A percentile compares a stretch with the other conserved stretches of the same genome.
phyloP scores from a whole-genome alignment of 2,329 filamentous ascomycete species.

The Hypoxylon sp. region DNA sequence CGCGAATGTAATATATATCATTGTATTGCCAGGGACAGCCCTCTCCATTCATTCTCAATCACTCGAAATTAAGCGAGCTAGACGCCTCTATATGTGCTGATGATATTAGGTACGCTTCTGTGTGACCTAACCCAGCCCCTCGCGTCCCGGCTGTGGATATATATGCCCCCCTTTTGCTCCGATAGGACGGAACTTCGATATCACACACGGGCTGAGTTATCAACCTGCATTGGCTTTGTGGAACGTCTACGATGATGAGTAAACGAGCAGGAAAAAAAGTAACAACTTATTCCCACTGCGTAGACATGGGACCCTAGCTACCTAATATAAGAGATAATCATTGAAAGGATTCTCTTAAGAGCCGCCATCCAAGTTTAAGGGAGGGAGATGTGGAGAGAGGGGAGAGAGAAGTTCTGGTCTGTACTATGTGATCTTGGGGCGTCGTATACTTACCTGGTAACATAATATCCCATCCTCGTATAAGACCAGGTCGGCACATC shows the following conservation, averaged over 20 bases:
- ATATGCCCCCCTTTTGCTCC: constrained; percentile 1
- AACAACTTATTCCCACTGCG: not conserved
- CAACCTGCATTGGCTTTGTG: not conserved
- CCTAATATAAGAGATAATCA: no score
- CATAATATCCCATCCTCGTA: not conserved
- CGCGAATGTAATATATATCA: no score
- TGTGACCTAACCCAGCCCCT: not conserved
- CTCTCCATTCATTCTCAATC: not conserved
- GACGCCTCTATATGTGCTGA: not conserved
- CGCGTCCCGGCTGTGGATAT: no score
- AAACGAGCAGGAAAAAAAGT: not conserved
- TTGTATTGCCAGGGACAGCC: no score
- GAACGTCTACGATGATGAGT: not conserved
- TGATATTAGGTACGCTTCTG: not conserved
- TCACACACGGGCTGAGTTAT: not conserved
- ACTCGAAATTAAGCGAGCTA: constrained; percentile 1
- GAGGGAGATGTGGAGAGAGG: no score
- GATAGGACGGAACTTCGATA: not conserved
- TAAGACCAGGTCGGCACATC: not conserved
- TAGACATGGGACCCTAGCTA: not conserved
- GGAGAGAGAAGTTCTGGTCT: no score
- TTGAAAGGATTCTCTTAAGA: constrained; percentile 3
- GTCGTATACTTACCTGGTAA: no score
- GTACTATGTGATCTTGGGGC: no score
- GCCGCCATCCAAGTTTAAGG: not conserved